Conservation (phyloP, 352 stramenopile species). For the Achlya hypogyna region DNA sequence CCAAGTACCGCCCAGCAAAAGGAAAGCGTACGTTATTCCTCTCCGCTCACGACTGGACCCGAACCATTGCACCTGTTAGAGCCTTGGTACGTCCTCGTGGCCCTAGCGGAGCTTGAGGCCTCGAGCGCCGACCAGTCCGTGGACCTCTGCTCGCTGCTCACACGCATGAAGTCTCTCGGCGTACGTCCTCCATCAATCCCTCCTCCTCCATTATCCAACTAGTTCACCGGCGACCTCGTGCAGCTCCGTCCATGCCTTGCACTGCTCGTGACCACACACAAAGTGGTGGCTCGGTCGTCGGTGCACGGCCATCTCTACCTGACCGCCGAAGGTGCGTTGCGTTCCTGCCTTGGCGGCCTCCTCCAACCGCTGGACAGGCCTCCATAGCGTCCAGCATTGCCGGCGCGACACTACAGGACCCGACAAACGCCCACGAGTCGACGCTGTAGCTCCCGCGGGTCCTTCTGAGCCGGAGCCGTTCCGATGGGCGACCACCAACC, state of each 20-base stretch:
- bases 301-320: constrained; percentile 37
- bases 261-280: constrained; percentile 45
- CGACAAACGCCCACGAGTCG: neutral
- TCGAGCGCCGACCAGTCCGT: constrained; percentile 30
- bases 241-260: constrained; percentile 52
- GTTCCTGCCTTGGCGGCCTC: neutral
- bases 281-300: constrained; percentile 40
- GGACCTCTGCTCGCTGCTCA: constrained; percentile 32
- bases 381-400: neutral
- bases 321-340: constrained; percentile 23
- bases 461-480: neutral
- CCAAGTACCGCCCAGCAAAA: constrained; percentile 40
- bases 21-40: constrained; percentile 42
- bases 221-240: constrained; percentile 45
- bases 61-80: constrained; percentile 30
- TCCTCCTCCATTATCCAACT: neutral
- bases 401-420: too few relatives aligned
- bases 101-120: constrained; percentile 33
- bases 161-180: constrained; percentile 37
- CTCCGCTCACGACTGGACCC: neutral
- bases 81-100: constrained; percentile 66
- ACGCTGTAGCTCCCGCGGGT: neutral
- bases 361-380: neutral
- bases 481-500: constrained; percentile 2
- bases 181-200: constrained; percentile 25